A percentile compares a stretch with the other conserved stretches of the same genome.
phyloP scores from a whole-genome alignment of 192 early-diverging fungal species.

The Martensiomyces pterosporus region DNA sequence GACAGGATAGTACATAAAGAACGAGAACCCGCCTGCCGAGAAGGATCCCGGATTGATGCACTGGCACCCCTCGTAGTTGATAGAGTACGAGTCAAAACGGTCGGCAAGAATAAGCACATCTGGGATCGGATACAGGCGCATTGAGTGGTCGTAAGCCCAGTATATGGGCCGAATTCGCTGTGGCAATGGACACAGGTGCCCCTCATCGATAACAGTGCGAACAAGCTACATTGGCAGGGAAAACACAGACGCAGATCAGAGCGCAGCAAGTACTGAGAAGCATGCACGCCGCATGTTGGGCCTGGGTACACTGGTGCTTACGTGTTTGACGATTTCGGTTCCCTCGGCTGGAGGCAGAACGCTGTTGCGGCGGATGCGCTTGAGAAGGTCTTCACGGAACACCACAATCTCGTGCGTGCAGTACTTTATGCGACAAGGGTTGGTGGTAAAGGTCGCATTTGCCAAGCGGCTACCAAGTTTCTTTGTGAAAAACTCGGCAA shows the following conservation, averaged over 20 bases:
- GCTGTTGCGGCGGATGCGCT: conserved; percentile 70
- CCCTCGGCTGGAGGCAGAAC: conserved; percentile 58
- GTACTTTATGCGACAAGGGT: conserved; percentile 87
- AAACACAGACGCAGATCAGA: too few relatives aligned
- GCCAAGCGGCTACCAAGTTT: conserved; percentile 57
- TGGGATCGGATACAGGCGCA: conserved; percentile 84
- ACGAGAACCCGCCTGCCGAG: conserved; percentile 57
- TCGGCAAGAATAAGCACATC: conserved; percentile 85
- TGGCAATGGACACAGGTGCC: conserved; percentile 80
- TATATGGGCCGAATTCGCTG: conserved; percentile 70
- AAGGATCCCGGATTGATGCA: conserved; percentile 79
- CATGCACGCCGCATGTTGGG: conserved; percentile 2
- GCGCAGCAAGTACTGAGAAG: too few relatives aligned
- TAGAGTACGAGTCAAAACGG: conserved; percentile 71
- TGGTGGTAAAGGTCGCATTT: conserved; percentile 66
- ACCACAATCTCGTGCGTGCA: conserved; percentile 89
- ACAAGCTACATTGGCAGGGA: too few relatives aligned
- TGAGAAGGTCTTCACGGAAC: conserved; percentile 81
- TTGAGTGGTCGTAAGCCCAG: conserved; percentile 78
- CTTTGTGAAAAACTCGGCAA: conserved; percentile 68
- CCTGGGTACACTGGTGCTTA: too few relatives aligned
- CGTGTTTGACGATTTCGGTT: conserved; percentile 41
- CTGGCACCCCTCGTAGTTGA: conserved; percentile 72
- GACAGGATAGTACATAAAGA: conserved; percentile 73
- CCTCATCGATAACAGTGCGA: conserved; percentile 77